phyloP scores from a whole-genome alignment of 1,284 basidiomycete genomes.

The Apiotrichum domesticum region DNA sequence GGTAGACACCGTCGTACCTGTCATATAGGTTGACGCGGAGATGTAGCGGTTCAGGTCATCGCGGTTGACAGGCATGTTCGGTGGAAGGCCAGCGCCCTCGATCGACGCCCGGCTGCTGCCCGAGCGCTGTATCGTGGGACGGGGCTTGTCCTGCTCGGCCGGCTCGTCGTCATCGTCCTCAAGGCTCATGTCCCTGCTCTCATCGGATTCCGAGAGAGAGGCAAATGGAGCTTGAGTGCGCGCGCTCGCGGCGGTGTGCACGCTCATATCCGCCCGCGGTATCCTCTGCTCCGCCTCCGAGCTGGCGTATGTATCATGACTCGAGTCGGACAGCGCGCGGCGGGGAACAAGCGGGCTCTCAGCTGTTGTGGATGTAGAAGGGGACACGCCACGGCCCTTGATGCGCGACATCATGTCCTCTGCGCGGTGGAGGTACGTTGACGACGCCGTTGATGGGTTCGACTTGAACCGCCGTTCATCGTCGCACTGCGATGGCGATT shows the following conservation, averaged over 20 bases:
- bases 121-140: not conserved
- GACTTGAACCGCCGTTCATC: conserved; percentile 18
- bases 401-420: conserved; percentile 76
- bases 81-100: conserved; percentile 12
- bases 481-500: conserved; percentile 1
- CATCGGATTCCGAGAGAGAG: conserved; percentile 30
- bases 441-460: conserved; percentile 42
- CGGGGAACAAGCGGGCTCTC: conserved; percentile 13
- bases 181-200: conserved; percentile 27
- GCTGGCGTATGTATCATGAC: conserved; percentile 21
- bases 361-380: conserved; percentile 28
- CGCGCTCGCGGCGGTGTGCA: not conserved
- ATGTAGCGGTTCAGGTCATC: conserved; percentile 80
- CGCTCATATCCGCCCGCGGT: not conserved
- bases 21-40: conserved; percentile 53
- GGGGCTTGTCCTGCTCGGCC: not conserved
- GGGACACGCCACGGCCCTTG: conserved; percentile 49
- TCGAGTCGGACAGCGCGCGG: conserved; percentile 36
- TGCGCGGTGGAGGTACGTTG: conserved; percentile 64
- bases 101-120: not conserved
- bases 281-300: not conserved
- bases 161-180: not conserved
- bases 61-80: conserved; percentile 13
- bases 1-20: conserved; percentile 68
- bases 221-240: not conserved